Evolutionary conservation across 495 filamentous ascomycete species (phyloP).

Genomic region (Gamarada debralockiae): DNA sequence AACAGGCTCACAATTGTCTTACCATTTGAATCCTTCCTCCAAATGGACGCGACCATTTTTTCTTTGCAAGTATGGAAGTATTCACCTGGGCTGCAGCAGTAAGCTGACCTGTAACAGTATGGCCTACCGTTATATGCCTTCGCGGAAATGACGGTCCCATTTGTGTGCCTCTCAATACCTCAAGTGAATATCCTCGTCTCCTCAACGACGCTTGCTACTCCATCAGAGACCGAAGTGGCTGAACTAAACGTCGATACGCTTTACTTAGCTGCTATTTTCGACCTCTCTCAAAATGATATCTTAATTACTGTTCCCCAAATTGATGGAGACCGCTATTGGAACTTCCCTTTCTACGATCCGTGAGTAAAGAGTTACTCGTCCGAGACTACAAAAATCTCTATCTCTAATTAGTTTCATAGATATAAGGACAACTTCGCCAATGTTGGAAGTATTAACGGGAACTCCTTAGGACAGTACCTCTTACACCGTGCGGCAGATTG

Average conservation of each 20-base stretch:
- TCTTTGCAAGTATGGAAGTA: not conserved
- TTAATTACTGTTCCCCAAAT: not conserved
- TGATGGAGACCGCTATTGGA: not conserved
- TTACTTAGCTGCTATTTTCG: not conserved
- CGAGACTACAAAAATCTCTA: not conserved
- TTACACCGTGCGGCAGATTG: not conserved
- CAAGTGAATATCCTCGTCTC: not conserved
- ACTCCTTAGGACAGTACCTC: not conserved
- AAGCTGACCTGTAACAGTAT: not conserved
- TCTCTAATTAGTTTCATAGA: no score
- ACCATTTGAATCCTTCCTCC: no score
- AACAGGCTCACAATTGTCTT: no score
- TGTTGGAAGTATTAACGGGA: not conserved
- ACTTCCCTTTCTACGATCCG: constrained; percentile 4
- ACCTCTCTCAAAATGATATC: constrained; percentile 4
- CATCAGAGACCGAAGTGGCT: not conserved
- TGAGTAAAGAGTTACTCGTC: not conserved
- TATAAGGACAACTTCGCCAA: constrained; percentile 5
- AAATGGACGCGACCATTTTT: constrained; percentile 4
- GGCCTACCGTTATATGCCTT: not conserved
- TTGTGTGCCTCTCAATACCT: not conserved
- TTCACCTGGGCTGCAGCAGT: not conserved
- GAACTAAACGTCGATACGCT: constrained; percentile 3
- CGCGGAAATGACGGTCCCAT: not conserved
- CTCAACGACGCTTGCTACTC: constrained; percentile 1